Evolutionary conservation across 2,329 filamentous ascomycete species (phyloP), one percentile per base, ranked within the genome.

Genomic region (Penicillium italicum): DNA sequence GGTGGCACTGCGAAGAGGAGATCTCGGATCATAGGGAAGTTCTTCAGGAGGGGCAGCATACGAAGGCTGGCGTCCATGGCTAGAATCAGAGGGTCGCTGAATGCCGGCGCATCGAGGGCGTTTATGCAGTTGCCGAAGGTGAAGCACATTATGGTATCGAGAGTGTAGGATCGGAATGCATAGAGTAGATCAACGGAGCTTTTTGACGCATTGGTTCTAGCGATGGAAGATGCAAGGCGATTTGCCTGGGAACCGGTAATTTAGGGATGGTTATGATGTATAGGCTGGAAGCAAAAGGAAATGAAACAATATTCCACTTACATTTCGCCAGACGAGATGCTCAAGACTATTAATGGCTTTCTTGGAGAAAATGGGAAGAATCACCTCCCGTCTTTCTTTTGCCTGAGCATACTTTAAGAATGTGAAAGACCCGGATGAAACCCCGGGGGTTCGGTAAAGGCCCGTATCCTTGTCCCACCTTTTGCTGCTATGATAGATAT

Each of bases 121-220:
- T 56, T 53, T 34, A 56, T 43, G 36, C 42, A 53, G 31, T 47
- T 53, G 2, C 54, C 54, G 12, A 56, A 56, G 9, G 54, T 56
- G 54, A 56, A 53, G 26, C 54, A 56, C 54, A 56, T 56, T 4
- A 56, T 56, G 4, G 54, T 56, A 12, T 56, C 54, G 14, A 56
- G 54, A 6, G 54, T 56, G 18, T 46, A 56, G 20, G 54, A 56
- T n/a, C 54, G 33, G 8, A 38, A 48, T 6, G 45, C 45, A 9
- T 48, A 48, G 8, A 48, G 33, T 5, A 48, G n/a, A 11, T 48
- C 33, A 12, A 38, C 8, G 5, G 45, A 48, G 2, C 11, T 16
- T 20, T 48, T 30, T 14, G 45, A 20, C 10, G 45, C 45, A 48
- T 48, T 48, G 1, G 24, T 20, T 16, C n/a, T 38, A 11, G 45